Evolutionary conservation across 805 yeast genomes (phyloP), one percentile per base, ranked within the genome.

Genomic region (Candida manassasensis): DNA sequence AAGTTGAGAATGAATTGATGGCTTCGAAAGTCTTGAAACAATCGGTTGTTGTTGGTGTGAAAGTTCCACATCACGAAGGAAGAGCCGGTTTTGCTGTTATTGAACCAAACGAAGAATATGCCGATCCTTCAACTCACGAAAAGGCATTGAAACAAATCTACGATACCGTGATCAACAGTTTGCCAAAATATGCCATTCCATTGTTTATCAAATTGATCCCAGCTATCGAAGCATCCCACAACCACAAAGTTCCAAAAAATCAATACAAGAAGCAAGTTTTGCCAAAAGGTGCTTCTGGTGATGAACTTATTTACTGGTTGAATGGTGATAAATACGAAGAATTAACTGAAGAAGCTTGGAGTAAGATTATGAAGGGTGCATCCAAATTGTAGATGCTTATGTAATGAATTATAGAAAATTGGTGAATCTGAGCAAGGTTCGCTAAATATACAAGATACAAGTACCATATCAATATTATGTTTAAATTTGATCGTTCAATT

Each of bases 1-100:
- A 89, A 62, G 96, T 89, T 26, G 97, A 90, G 54, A 84, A 81
- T 52, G 81, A 79, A 52, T 59, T 84, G 19, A 69, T 74, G 59
- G 66, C 67, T 5, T 61, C 70, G 4, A 51, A 59, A 29, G 57
- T 57, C 4, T 63, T 83, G 32, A 71, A 72, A 41, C 86, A 82
- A 42, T 76, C 81, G 9, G 88, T 86, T 30, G 96, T 89, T 15
- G 96, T 93, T 35, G 96, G 96, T 24, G 81, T 83, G 3, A 73
- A 73, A 52, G 81, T 89, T 7, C 93, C 90, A 4, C 72, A 79
- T 36, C 94, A 89, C 52, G 97, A 89, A 59, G 97, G 97, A 25
- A 73, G 96, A 48, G 95, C 96, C 10, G 97, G 97, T 0, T 85
- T 83, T 57, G 95, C 93, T 0, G 81, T 86, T 2, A 52, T 88